Base-by-base conservation (phyloP, 169 alveolate species). In the Eimeria falciformis region DNA sequence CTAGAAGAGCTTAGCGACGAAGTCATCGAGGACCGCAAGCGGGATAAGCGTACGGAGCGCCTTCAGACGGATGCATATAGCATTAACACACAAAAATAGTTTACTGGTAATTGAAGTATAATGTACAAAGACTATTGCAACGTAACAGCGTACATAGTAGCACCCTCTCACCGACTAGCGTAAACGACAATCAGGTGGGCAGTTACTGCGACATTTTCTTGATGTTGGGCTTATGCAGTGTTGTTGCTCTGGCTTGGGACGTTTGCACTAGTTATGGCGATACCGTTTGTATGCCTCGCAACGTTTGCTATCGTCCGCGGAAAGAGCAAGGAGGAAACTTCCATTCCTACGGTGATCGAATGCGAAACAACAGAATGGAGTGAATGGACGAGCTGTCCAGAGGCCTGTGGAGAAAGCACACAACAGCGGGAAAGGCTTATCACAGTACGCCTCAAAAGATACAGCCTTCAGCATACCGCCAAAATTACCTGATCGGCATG, bases 351-450 rank as follows among this genome's bases (percentile, higher is more conserved):
- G 3, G 33, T 21, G 11, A 69, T 43, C 33, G 23, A 12, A 5
- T 78, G 87, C 27, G n/a, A 47, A 25, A 56, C 62, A 40, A 50
- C 46, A 17, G 53, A 47, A 23, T 78, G 87, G 87, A 29, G 73
- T 27, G 87, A 78, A 21, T 78, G 87, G 87, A n/a, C 50, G 18
- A 53, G 46, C 3, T 78, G 87, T 56, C 87, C 87, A 11, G 69
- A 27, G 12, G 87, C 43, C 6, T 78, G 87, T 12, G 87, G 87
- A 78, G 69, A 78, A 9, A 27, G 87, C 29, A 17, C n/a, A 1
- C 87, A 78, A 18, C 2, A 18, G 27, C n/a, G 87, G 18, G 17
- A 23, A n/a, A n/a, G 87, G n/a, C 55, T 11, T 9, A 78, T 78
- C 25, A 46, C 43, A 47, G 87, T 78, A 33, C n/a, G n/a, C 12